Percentiles rank a stretch among this genome's conserved stretches.
Conservation (phyloP, 2,329 filamentous ascomycete species). For the Ophiosphaerella narmari region DNA sequence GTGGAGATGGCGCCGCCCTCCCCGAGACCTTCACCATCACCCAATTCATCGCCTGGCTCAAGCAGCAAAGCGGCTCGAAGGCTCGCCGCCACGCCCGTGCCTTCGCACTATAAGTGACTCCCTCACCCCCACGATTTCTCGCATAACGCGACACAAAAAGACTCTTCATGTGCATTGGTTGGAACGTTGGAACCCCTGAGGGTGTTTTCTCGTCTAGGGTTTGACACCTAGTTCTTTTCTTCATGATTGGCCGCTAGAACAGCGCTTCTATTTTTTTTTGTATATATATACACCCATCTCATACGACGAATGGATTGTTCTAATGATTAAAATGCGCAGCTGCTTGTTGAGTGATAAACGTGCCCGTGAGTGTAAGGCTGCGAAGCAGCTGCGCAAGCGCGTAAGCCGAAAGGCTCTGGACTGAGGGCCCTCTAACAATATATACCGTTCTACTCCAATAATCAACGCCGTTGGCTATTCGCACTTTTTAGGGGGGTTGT, state of each 20-base stretch:
- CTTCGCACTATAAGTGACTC: conserved; percentile 43
- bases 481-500: no score
- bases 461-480: no score
- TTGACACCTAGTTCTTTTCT: conserved; percentile 2
- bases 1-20: conserved; percentile 17
- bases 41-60: conserved; percentile 38
- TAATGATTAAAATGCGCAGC: not conserved
- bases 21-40: conserved; percentile 36
- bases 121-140: conserved; percentile 8
- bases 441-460: no score
- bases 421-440: no score
- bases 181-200: conserved; percentile 2
- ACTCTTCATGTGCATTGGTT: conserved; percentile 4
- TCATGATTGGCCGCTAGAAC: conserved; percentile 12
- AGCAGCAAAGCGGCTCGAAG: conserved; percentile 25
- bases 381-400: no score
- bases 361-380: no score
- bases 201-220: conserved; percentile 13
- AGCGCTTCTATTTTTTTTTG: conserved; percentile 6
- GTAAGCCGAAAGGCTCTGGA: no score
- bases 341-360: no score
- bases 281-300: conserved; percentile 17
- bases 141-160: conserved; percentile 6
- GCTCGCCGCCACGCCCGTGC: conserved; percentile 31
- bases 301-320: conserved; percentile 20